Base-by-base conservation (phyloP, 495 filamentous ascomycete species). In the Penicillium paxilli region DNA sequence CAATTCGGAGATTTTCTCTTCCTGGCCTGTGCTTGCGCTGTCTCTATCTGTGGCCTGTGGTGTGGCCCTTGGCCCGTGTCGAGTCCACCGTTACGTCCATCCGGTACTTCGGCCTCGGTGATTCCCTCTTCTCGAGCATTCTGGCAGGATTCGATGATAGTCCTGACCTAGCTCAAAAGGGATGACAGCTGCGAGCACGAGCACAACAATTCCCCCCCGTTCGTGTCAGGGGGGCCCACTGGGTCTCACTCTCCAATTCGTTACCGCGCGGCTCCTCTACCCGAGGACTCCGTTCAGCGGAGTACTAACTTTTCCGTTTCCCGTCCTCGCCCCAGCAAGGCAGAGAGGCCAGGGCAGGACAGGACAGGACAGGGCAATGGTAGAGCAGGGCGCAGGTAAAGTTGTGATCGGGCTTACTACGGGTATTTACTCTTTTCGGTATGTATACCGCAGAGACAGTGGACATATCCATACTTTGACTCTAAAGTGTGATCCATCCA, bases 221-320 rank as follows among this genome's bases (percentile, higher is more conserved):
- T 40, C 35, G 35, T 40, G 35, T 40, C 35, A 40, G 35, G 35
- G 35, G 35, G 35, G 35, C n/a, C 35, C 35, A 38, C 35, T 16
- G 4, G n/a, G n/a, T 41, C 21, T 30, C 23, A 14, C 46, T 20
- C 19, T 57, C 28, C 37, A 12, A 58, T 61, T 59, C 48, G 48
- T 56, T 65, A 57, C 59, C 62, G 55, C 59, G 59, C 62, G 62
- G 53, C 56, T 65, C 55, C 48, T 56, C 55, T 57, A 48, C 52
- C 62, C 57, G 58, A 57, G 28, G 26, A 40, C 44, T 63, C 60
- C 57, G 57, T 57, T 46, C 54, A 64, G 62, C 58, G 58, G 62
- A 62, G 62, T 33, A 32, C 37, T 54, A 49, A 47, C 22, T 62
- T 65, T 54, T 56, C 14, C 40, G 28, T 44, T 52, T 56, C 37